Base-by-base conservation (phyloP, 352 stramenopile genomes). In the Pythium chondricola region DNA sequence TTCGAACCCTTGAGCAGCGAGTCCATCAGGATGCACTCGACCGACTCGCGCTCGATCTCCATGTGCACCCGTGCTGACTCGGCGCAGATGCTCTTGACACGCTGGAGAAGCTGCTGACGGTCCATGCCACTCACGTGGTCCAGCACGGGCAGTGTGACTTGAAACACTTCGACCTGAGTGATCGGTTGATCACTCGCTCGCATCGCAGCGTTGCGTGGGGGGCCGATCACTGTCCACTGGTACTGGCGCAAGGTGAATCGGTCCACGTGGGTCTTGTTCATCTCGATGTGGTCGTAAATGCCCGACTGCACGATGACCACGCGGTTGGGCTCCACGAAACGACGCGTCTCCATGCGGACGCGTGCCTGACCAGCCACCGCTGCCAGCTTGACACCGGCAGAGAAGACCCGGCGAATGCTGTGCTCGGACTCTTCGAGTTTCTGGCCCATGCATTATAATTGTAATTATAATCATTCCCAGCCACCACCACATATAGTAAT, bases 21-120 rank as follows among this genome's bases (percentile, higher is more conserved):
- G 38, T 56, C 48, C 48, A 56, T 48, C 21, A 56, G 48, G 24
- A 56, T 56, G 22, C 29, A 43, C 39, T 56, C 48, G 20, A 56
- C 48, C 21, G 48, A 56, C 48, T 56, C 48, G 38, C 48, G 48
- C 31, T 56, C 37, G 9, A 56, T 29, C 24, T 56, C 48, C 16
- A 38, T 11, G 30, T 56, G 48, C 8, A 56, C 31, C 10, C 39
- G 18, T 8, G 48, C 48, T 31, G 48, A 48, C 5, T 16, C 36
- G 13, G 48, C 29, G 31, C 48, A 56, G 2, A 56, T 20, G 2
- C 9, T 48, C 22, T 42, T 39, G 25, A 56, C 45, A 8, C 18
- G 18, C 9, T 17, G 6, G 16, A 56, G 24, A 18, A 56, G 11
- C 9, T 27, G 31, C 5, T n/a, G 6, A 11, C 40, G 39, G 9